A percentile compares a stretch with the other conserved stretches of the same genome.
These are phyloP conservation scores for Acer yangbiense DNA, from an alignment of 345 rosid species.

Conservation along the genomic window DNA sequence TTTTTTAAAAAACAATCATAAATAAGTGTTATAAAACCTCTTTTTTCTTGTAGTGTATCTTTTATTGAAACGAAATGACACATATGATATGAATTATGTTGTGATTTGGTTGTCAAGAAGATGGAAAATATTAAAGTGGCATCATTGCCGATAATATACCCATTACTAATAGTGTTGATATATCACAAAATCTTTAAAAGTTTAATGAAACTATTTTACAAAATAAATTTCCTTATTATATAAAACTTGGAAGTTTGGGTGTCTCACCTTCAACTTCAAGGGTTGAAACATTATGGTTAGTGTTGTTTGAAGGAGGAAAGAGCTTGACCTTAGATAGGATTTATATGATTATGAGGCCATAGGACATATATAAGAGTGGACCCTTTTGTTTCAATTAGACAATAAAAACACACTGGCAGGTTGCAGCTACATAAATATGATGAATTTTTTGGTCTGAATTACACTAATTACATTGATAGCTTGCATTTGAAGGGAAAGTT, in stretches of 20 bases:
- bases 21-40: too few species aligned
- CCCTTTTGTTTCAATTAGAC: not conserved
- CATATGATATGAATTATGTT: too few species aligned
- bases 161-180: too few species aligned
- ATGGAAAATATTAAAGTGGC: too few species aligned
- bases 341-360: too few species aligned
- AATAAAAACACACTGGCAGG: not conserved
- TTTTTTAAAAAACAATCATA: too few species aligned
- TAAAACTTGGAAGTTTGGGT: not conserved
- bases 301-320: not conserved
- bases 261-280: not conserved
- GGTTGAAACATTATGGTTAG: not conserved
- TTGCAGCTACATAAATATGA: not conserved
- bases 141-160: too few species aligned
- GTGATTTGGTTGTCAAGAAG: too few species aligned
- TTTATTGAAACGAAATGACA: too few species aligned
- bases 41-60: too few species aligned
- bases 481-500: constrained; percentile 24
- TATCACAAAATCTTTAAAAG: too few species aligned
- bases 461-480: not conserved
- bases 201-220: too few species aligned
- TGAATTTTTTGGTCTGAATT: not conserved
- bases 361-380: not conserved
- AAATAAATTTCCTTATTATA: not conserved
- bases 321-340: not conserved